Conservation (phyloP, 208 protist species). For the Herpetomonas muscarum region DNA sequence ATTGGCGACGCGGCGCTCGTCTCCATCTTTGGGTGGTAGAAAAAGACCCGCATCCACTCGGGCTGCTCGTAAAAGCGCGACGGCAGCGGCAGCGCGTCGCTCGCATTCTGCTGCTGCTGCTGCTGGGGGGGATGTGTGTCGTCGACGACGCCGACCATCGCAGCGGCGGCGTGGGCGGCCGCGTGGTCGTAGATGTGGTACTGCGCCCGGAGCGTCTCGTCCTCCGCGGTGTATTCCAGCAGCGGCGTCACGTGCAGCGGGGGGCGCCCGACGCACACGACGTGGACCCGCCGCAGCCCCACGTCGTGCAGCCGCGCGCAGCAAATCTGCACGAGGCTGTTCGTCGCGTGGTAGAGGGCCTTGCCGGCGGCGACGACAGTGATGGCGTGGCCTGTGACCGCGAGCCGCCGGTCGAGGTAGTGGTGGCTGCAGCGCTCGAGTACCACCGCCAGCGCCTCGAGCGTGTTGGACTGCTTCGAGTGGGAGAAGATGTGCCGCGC, state of each 20-base stretch:
- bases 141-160: not conserved
- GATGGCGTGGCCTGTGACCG: conserved; percentile 53
- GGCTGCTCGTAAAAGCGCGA: conserved; percentile 61
- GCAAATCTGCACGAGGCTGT: conserved; percentile 62
- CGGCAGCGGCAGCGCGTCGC: not conserved
- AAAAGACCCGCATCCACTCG: conserved; percentile 60
- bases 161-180: not conserved
- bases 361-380: conserved; percentile 81
- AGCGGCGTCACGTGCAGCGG: conserved; percentile 78
- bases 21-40: conserved; percentile 59
- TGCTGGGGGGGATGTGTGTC: not conserved
- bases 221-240: conserved; percentile 56
- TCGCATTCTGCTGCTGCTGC: conserved; percentile 7
- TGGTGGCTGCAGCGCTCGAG: conserved; percentile 60
- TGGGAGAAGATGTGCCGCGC: conserved; percentile 56
- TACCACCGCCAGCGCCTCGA: conserved; percentile 68
- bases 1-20: conserved; percentile 25
- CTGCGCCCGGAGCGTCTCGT: conserved; percentile 65
- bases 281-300: conserved; percentile 58
- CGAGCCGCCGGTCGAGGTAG: conserved; percentile 47
- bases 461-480: conserved; percentile 65
- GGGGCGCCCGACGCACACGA: conserved; percentile 81
- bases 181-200: conserved; percentile 48
- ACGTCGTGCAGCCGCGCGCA: conserved; percentile 67
- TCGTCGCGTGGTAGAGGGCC: conserved; percentile 64